Evolutionary conservation across 352 stramenopile genomes (phyloP).

Genomic region (Pythium pyrilobum): DNA sequence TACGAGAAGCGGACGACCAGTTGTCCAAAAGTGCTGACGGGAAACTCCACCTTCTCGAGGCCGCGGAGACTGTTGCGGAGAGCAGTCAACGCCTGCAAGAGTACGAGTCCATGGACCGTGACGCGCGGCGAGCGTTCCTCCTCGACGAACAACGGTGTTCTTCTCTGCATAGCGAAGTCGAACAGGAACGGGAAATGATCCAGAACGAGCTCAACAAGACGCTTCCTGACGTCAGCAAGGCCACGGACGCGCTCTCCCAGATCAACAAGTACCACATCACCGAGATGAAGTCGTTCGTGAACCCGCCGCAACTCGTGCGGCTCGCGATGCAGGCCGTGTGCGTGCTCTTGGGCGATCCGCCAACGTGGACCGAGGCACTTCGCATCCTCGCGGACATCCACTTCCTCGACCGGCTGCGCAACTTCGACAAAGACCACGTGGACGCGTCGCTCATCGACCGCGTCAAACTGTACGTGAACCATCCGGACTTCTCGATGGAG

Average conservation of each 20-base stretch:
- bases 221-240: constrained; percentile 48
- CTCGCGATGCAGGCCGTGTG: constrained; percentile 78
- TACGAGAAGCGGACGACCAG: constrained; percentile 22
- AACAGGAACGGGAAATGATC: constrained; percentile 47
- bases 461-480: constrained; percentile 54
- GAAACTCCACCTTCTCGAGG: constrained; percentile 28
- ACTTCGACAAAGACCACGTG: constrained; percentile 54
- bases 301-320: constrained; percentile 59
- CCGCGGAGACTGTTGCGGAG: constrained; percentile 25
- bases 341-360: constrained; percentile 45
- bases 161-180: constrained; percentile 50
- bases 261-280: constrained; percentile 82
- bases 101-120: constrained; percentile 33
- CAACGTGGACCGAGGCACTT: constrained; percentile 64
- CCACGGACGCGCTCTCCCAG: constrained; percentile 53
- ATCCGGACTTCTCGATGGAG: constrained; percentile 74
- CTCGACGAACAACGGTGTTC: constrained; percentile 50
- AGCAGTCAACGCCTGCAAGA: constrained; percentile 21
- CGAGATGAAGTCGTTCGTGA: constrained; percentile 77
- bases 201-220: constrained; percentile 53
- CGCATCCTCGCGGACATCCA: constrained; percentile 61
- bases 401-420: constrained; percentile 54
- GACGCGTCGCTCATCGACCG: constrained; percentile 39
- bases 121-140: constrained; percentile 42
- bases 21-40: constrained; percentile 33